A percentile compares a stretch with the other conserved stretches of the same genome.
phyloP scores from a whole-genome alignment of 805 yeast genomes.

The Gaillardinia entomophila region DNA sequence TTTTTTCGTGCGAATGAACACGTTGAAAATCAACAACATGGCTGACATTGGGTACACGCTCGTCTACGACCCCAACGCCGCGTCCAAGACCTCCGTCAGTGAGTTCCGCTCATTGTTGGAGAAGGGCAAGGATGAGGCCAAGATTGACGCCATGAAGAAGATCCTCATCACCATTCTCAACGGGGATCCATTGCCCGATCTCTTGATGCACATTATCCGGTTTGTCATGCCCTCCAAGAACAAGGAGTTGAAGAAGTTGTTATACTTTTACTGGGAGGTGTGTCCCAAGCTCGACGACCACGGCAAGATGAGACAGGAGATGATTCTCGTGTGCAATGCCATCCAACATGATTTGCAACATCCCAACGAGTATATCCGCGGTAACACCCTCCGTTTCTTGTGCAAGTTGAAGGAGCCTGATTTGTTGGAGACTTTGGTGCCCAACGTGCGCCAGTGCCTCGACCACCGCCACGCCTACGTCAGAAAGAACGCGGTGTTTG shows the following conservation, averaged over 20 bases:
- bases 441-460: constrained; percentile 83
- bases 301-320: constrained; percentile 94
- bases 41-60: constrained; percentile 58
- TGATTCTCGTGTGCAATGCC: constrained; percentile 97
- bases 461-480: constrained; percentile 98
- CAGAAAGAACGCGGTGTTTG: constrained; percentile 93
- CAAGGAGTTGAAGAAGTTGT: constrained; percentile 85
- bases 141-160: constrained; percentile 84
- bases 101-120: constrained; percentile 78
- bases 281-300: constrained; percentile 85
- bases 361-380: constrained; percentile 95
- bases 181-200: constrained; percentile 87
- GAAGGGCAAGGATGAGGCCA: constrained; percentile 82
- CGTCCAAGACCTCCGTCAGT: constrained; percentile 54
- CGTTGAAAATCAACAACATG: constrained; percentile 4
- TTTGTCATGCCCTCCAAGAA: constrained; percentile 94
- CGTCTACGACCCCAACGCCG: constrained; percentile 71
- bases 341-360: constrained; percentile 96
- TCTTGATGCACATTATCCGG: constrained; percentile 94
- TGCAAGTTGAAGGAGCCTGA: constrained; percentile 90
- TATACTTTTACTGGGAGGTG: constrained; percentile 96
- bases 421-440: constrained; percentile 89
- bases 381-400: constrained; percentile 88
- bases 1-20: neutral
- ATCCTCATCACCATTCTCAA: constrained; percentile 82